Conservation (phyloP, 257 asterid species). For the Misopates orontium region DNA sequence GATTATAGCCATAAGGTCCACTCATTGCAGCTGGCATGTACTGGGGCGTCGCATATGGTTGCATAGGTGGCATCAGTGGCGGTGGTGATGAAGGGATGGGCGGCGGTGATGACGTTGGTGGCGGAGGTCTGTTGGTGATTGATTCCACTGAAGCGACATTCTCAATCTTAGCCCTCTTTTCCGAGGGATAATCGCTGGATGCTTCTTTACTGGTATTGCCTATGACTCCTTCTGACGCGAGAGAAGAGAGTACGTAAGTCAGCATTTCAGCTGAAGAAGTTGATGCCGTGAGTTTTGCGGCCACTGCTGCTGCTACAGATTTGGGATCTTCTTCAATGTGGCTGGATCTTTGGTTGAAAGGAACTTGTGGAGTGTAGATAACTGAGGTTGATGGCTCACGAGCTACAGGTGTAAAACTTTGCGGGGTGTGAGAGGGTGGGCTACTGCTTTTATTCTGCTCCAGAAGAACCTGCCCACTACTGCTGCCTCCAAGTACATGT, state of each 20-base stretch:
- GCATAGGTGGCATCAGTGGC: slow-evolving; percentile 74
- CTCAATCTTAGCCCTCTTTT: slow-evolving; percentile 68
- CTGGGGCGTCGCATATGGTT: slow-evolving; percentile 60
- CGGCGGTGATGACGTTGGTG: slow-evolving; percentile 79
- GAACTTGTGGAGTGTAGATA: slow-evolving; percentile 53
- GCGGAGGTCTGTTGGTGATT: slow-evolving; percentile 43
- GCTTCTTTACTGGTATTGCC: slow-evolving; percentile 44
- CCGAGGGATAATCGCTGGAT: slow-evolving; percentile 49
- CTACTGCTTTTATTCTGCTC: slow-evolving; percentile 42
- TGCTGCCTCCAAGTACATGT: slow-evolving; percentile 38
- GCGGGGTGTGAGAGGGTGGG: slow-evolving; percentile 39
- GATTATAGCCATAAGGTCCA: slow-evolving; percentile 49
- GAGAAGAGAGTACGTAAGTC: slow-evolving; percentile 70
- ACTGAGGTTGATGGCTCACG: slow-evolving; percentile 60
- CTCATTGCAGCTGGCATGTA: slow-evolving; percentile 52
- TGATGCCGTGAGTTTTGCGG: slow-evolving; percentile 81
- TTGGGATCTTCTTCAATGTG: slow-evolving; percentile 54
- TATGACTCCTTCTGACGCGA: slow-evolving; percentile 84
- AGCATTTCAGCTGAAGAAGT: slow-evolving; percentile 91
- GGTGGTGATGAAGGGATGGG: slow-evolving; percentile 72
- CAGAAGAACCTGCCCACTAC: slow-evolving; percentile 24
- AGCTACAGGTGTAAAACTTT: slow-evolving; percentile 27
- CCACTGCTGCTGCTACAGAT: slow-evolving; percentile 84
- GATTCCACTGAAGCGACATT: slow-evolving; percentile 40
- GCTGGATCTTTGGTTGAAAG: slow-evolving; percentile 47